Base-by-base conservation (phyloP, 2,329 filamentous ascomycete species). In the Keithomyces neogunnii region DNA sequence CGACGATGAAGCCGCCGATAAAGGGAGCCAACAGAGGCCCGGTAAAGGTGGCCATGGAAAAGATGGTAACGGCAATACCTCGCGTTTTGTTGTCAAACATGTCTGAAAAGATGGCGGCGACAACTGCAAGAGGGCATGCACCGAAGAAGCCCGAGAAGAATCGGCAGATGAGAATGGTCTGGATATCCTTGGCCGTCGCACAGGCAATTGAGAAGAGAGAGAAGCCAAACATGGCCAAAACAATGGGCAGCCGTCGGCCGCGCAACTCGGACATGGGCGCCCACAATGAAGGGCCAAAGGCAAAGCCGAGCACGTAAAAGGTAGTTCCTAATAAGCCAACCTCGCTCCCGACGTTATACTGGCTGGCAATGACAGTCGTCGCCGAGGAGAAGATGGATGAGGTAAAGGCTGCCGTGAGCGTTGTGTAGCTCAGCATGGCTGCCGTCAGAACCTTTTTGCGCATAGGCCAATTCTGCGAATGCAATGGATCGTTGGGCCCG, bases 401-500 rank as follows among this genome's bases (percentile, higher is more conserved):
- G 0, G 84, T 81, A 61, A 91, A 91, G 4, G 86, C 79, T 0
- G 85, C 73, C 2, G 80, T 80, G 60, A 90, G 73, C 19, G 87
- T 89, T 11, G 85, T 88, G 61, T 83, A 90, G 13, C 83, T 86
- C 42, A 91, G 72, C 60, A 89, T 84, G 40, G 76, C 75, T 26
- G 82, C 80, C 0, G 84, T 88, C 4, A 79, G 59, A 39, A 89
- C 47, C 82, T 95, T 96, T 73, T 88, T 91, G 63, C 72, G 80
- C 50, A 87, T 62, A 0, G 86, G 77, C 90, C 90, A 96, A 65
- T 96, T 96, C 70, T 92, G 87, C 1, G 89, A 86, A 67, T 95
- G 89, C 54, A 91, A 63, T 2, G 89, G 89, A 61, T 96, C 90
- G 56, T 90, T 77, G 1, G 82, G 85, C 0, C 89, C 90, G 59